phyloP scores from a whole-genome alignment of 2,329 filamentous ascomycete genomes.

The Pseudogymnoascus sp. region DNA sequence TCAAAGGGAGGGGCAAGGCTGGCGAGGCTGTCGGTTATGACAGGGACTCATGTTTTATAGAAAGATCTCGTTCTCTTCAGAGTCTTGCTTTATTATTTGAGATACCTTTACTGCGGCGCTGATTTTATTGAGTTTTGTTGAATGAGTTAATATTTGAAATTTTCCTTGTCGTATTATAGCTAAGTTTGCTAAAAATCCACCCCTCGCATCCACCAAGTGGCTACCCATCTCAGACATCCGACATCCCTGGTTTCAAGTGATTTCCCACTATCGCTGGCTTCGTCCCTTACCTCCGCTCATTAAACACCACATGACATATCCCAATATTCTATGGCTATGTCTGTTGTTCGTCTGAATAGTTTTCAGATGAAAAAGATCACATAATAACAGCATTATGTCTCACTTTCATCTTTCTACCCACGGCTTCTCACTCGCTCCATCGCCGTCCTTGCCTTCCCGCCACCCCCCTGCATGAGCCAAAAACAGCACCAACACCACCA shows the following conservation, averaged over 20 bases:
- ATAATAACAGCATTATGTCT: background rate
- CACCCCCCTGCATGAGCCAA: background rate
- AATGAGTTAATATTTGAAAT: background rate
- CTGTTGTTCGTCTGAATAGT: background rate
- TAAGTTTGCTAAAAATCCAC: background rate
- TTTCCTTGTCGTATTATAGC: background rate
- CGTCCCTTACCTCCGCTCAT: slow-evolving; percentile 2
- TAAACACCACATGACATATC: background rate
- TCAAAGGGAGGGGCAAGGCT: slow-evolving; percentile 8
- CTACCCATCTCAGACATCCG: background rate
- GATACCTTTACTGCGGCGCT: background rate
- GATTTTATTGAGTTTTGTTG: background rate
- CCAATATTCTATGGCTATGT: background rate
- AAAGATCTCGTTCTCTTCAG: background rate
- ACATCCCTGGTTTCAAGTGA: background rate
- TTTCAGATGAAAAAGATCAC: background rate
- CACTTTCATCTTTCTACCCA: background rate
- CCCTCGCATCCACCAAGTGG: background rate
- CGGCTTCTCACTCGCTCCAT: background rate
- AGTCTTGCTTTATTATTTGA: background rate
- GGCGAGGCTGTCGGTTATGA: background rate
- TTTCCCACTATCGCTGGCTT: background rate
- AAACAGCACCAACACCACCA: background rate
- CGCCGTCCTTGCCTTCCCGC: slow-evolving; percentile 6
- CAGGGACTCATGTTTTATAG: background rate